Conservation (phyloP, 257 asterid genomes). For the Petrea volubilis region DNA sequence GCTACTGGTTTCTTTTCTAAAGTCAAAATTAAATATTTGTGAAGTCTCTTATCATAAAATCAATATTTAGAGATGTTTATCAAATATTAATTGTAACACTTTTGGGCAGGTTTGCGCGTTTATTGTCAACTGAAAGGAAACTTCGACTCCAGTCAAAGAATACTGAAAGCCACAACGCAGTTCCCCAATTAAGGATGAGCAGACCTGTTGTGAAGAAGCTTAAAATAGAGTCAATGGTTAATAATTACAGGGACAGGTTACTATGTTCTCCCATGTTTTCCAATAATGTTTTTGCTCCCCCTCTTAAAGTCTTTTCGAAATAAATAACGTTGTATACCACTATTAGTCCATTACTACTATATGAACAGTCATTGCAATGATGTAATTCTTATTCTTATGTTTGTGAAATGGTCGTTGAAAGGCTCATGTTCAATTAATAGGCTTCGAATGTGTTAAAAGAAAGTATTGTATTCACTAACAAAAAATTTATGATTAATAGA, state of each 20-base stretch:
- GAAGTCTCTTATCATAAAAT: too few species aligned
- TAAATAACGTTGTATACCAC: neutral
- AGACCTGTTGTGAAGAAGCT: neutral
- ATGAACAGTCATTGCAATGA: neutral
- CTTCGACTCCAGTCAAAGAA: constrained; percentile 25
- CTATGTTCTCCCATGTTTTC: neutral
- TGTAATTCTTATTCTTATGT: neutral
- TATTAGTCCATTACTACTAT: too few species aligned
- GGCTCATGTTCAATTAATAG: too few species aligned
- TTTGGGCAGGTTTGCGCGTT: constrained; percentile 38
- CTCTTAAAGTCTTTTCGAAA: neutral
- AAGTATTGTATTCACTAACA: too few species aligned
- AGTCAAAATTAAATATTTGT: too few species aligned
- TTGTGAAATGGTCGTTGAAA: too few species aligned
- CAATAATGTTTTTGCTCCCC: neutral
- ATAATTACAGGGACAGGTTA: neutral
- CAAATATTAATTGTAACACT: too few species aligned
- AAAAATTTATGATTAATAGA: too few species aligned
- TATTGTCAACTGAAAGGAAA: constrained; percentile 40
- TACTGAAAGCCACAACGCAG: neutral
- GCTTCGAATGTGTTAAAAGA: too few species aligned
- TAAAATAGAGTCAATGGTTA: constrained; percentile 12
- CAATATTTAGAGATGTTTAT: neutral
- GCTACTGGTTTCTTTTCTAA: too few species aligned
- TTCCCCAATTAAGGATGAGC: constrained; percentile 8